Evolutionary conservation across 202 grass and related monocot species (phyloP).

Genomic region (Setaria italica): DNA sequence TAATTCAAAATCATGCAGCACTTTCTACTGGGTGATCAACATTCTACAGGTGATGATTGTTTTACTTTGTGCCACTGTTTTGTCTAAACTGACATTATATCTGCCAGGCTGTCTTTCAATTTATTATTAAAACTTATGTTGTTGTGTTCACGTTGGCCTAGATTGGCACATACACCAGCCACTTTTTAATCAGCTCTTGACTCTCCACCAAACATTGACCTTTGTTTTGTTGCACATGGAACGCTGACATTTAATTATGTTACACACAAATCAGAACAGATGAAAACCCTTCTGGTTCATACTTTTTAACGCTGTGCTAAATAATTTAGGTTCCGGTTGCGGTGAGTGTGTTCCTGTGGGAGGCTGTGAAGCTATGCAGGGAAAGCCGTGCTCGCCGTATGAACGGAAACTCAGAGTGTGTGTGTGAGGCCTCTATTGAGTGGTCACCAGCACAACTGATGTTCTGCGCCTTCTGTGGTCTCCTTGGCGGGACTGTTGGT

Average conservation of each 20-base stretch:
- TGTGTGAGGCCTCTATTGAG: conserved; percentile 89
- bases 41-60: conserved; percentile 67
- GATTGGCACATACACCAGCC: conserved; percentile 3
- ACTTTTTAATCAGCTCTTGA: conserved; percentile 15
- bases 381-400: conserved; percentile 73
- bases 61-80: neutral
- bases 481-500: conserved; percentile 89
- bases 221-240: neutral
- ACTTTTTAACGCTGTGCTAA: conserved; percentile 28
- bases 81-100: neutral
- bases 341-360: conserved; percentile 66
- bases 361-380: conserved; percentile 65
- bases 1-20: conserved; percentile 76
- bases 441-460: conserved; percentile 79
- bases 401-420: conserved; percentile 73
- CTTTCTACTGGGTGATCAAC: conserved; percentile 82
- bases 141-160: neutral
- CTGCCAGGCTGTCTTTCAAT: neutral
- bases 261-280: neutral
- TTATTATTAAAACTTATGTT: neutral
- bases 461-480: conserved; percentile 88
- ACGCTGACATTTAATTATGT: conserved; percentile 14
- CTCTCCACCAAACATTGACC: neutral
- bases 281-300: neutral
- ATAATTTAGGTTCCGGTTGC: conserved; percentile 70